Conservation (phyloP, 805 yeast genomes). For the Wickerhamiella dianesei region DNA sequence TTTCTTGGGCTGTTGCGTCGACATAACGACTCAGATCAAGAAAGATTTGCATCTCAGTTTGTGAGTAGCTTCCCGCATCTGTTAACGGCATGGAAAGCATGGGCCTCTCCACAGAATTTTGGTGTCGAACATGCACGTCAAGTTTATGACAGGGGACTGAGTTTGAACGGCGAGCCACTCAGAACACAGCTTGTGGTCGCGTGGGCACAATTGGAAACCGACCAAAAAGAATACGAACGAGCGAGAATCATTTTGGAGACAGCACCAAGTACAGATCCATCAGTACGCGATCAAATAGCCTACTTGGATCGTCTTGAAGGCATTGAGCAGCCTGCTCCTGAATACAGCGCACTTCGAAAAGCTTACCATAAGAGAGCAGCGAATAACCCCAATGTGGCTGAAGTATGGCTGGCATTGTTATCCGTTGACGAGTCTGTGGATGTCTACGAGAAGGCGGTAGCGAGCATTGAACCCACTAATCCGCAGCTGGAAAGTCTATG, state of each 20-base stretch:
- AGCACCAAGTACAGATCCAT: not conserved
- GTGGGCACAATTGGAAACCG: not conserved
- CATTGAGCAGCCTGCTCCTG: not conserved
- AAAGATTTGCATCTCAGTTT: not conserved
- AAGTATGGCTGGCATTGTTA: not conserved
- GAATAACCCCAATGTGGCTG: not conserved
- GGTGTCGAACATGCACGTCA: not conserved
- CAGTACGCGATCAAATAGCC: not conserved
- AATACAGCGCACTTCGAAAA: not conserved
- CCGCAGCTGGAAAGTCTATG: slow-evolving; percentile 30
- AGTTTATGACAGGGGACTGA: not conserved
- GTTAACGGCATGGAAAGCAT: not conserved
- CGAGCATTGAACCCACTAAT: not conserved
- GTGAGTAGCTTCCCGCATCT: not conserved
- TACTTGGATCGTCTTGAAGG: not conserved
- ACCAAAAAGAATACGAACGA: not conserved
- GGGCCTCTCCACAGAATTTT: not conserved
- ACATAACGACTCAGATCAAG: slow-evolving; percentile 25
- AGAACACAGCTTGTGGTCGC: not conserved
- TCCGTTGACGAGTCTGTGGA: not conserved
- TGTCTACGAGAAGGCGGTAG: not conserved
- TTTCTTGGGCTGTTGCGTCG: slow-evolving; percentile 50
- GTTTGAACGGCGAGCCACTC: not conserved
- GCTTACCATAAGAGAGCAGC: not conserved
- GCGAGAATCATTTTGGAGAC: not conserved